Conservation (phyloP, 805 yeast genomes). For the Cyberlindnera subsufficiens region DNA sequence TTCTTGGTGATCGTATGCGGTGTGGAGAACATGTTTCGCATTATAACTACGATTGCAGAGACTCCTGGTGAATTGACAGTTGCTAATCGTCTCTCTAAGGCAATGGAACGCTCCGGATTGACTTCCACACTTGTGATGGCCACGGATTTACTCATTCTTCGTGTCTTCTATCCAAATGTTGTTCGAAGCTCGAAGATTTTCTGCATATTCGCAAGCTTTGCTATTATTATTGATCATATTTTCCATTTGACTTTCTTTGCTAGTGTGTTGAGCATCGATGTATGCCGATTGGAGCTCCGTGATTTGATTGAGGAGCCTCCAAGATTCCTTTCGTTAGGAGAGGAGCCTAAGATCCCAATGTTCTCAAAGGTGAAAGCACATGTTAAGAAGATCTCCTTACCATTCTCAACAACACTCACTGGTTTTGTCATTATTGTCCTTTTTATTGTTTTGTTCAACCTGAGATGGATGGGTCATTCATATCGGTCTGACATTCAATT, state of each 20-base stretch:
- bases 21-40: constrained; percentile 42
- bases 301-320: constrained; percentile 34
- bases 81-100: constrained; percentile 30
- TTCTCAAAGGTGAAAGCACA: not conserved
- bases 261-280: constrained; percentile 62
- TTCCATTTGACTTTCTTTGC: constrained; percentile 60
- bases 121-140: constrained; percentile 32
- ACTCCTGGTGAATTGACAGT: constrained; percentile 39
- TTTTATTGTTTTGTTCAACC: constrained; percentile 24
- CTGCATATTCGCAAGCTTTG: constrained; percentile 39
- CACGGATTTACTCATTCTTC: constrained; percentile 22
- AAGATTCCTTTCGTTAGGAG: constrained; percentile 5
- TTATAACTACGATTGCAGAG: constrained; percentile 33
- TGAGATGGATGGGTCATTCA: constrained; percentile 29
- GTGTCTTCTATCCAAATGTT: constrained; percentile 25
- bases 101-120: constrained; percentile 31
- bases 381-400: constrained; percentile 19
- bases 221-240: constrained; percentile 51
- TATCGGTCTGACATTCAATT: not conserved
- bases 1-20: constrained; percentile 36
- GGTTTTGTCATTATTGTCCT: constrained; percentile 24
- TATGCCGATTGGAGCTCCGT: constrained; percentile 54
- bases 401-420: constrained; percentile 28
- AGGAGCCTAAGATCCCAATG: not conserved
- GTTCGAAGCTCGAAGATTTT: constrained; percentile 31